A percentile compares a stretch with the other conserved stretches of the same genome.
Evolutionary conservation across 345 rosid genomes (phyloP).

Genomic region (Rubroshorea leprosula): DNA sequence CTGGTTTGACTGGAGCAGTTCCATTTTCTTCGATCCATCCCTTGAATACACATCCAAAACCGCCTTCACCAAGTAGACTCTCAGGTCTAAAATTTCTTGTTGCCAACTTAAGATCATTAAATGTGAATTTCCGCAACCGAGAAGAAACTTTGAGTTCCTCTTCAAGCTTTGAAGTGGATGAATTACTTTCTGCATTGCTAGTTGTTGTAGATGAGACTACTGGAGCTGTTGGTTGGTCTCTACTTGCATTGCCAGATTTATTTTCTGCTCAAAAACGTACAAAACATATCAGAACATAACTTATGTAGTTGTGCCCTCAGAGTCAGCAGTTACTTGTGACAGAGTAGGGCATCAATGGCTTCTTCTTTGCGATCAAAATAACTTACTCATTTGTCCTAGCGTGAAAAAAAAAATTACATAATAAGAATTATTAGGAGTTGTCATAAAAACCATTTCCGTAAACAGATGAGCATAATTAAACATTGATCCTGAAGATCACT

Average conservation of each 20-base stretch:
- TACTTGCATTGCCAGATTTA: conserved; percentile 65
- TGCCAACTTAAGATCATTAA: conserved; percentile 85
- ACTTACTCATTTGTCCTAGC: neutral
- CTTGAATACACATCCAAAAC: conserved; percentile 94
- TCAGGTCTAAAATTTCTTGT: conserved; percentile 96
- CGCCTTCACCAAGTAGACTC: conserved; percentile 98
- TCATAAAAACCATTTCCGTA: no score
- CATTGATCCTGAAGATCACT: no score
- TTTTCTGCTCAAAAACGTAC: conserved; percentile 43
- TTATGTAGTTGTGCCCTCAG: no score
- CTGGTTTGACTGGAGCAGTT: conserved; percentile 96
- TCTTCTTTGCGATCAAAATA: no score
- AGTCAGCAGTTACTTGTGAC: no score
- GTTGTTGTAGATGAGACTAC: conserved; percentile 68
- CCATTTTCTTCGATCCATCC: conserved; percentile 99
- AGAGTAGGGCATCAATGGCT: no score
- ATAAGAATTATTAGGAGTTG: neutral
- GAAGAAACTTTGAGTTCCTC: conserved; percentile 85
- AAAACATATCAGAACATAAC: conserved; percentile 15
- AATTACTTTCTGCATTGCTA: conserved; percentile 76
- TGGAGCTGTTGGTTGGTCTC: conserved; percentile 59
- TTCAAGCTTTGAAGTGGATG: conserved; percentile 74
- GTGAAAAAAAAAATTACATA: neutral
- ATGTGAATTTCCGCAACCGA: conserved; percentile 72
- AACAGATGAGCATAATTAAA: no score